Evolutionary conservation across 495 filamentous ascomycete genomes (phyloP).

Genomic region (Copromyces sp.): DNA sequence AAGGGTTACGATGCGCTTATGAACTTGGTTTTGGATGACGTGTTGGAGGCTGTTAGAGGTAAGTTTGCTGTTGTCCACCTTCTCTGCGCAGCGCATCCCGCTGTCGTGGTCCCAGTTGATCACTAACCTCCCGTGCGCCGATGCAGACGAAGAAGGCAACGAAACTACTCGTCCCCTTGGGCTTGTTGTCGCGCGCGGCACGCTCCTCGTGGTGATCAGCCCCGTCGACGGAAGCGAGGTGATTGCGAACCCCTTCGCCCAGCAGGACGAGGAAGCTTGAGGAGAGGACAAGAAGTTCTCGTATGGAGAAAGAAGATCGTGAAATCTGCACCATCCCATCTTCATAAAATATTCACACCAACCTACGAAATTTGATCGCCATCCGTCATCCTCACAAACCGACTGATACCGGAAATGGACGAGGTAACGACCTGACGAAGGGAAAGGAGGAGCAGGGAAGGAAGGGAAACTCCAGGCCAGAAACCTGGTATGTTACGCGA

Average conservation of each 20-base stretch:
- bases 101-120: background rate
- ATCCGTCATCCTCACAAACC: background rate
- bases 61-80: slow-evolving; percentile 9
- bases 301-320: background rate
- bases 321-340: background rate
- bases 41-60: slow-evolving; percentile 84
- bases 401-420: background rate
- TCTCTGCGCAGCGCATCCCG: background rate
- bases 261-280: slow-evolving; percentile 44
- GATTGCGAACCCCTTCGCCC: slow-evolving; percentile 87
- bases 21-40: slow-evolving; percentile 94
- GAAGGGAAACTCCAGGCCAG: background rate
- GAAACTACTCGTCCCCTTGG: slow-evolving; percentile 74
- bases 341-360: background rate
- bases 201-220: slow-evolving; percentile 82
- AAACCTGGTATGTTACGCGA: background rate
- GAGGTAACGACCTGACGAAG: background rate
- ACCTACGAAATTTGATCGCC: background rate
- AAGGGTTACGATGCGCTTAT: slow-evolving; percentile 96
- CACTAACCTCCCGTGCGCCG: background rate
- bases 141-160: slow-evolving; percentile 76
- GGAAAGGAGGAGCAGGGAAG: background rate
- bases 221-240: slow-evolving; percentile 90
- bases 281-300: background rate
- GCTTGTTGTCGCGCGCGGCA: slow-evolving; percentile 85